Evolutionary conservation across 129 eudicot genomes (phyloP), one percentile per base, ranked within the genome.

Genomic region (Oenanthe sinensis): DNA sequence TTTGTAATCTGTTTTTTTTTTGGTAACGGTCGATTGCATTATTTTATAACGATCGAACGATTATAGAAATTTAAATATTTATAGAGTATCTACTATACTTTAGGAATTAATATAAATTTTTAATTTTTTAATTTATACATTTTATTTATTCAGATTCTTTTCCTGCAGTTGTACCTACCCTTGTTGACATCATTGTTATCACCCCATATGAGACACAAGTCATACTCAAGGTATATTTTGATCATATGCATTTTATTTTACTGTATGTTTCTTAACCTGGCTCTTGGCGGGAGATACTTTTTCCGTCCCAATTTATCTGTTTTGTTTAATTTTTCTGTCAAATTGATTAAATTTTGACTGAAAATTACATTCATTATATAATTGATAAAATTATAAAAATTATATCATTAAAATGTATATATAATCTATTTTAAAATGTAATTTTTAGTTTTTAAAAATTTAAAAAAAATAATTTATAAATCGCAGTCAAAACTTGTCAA

Each of bases 181-280:
- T 90, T 86, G 77, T 92, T 15, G 99, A 95, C 81, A 85, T 95
- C 39, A 92, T 86, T 58, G 85, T 96, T 78, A 81, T 92, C 83
- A 92, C 97, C 60, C 97, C 97, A 3, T 92, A 90, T 67, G 99
- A 96, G 71, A 83, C 99, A 42, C 95, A 88, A 86, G 88, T 90
- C 19, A 83, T 86, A 77, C 97, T 96, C 84, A 92, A 91, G 97
- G 99, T 96, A 84, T 20, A 54, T 22, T 30, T 40, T 20, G 7
- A 42, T 65, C 40, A 45, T 15, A 4, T 30, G 9, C 28, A 26
- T 63, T 60, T 4, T 52, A 52, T 19, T 52, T n/a, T n/a, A n/a
- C n/a, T n/a, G n/a, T n/a, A n/a, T n/a, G n/a, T n/a, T n/a, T n/a
- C n/a, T n/a, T n/a, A n/a, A n/a, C n/a, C n/a, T n/a, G n/a, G n/a